A percentile compares a stretch with the other conserved stretches of the same genome.
Evolutionary conservation across 2,329 filamentous ascomycete species (phyloP).

Genomic region (Penicillium sp.): DNA sequence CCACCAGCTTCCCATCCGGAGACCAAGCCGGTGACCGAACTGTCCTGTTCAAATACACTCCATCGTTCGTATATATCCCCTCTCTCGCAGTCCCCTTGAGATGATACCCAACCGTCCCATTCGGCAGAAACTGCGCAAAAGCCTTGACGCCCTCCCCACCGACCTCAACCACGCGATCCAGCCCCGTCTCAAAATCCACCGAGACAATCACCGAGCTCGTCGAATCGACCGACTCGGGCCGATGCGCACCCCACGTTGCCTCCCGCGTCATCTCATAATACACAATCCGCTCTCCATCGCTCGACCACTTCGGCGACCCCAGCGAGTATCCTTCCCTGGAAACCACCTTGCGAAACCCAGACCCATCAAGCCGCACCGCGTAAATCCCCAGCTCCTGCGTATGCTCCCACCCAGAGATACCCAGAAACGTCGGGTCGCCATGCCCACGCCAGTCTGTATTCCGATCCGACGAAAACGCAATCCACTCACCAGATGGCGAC

Average conservation of each 20-base stretch:
- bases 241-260: constrained; percentile 46
- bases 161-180: constrained; percentile 37
- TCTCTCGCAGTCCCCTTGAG: constrained; percentile 28
- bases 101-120: constrained; percentile 32
- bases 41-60: constrained; percentile 16
- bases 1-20: constrained; percentile 33
- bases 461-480: constrained; percentile 49
- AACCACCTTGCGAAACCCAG: constrained; percentile 42
- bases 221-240: constrained; percentile 22
- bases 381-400: constrained; percentile 50
- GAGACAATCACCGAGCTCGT: constrained; percentile 32
- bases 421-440: constrained; percentile 32
- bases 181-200: constrained; percentile 48
- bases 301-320: constrained; percentile 46
- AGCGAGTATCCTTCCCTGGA: constrained; percentile 42
- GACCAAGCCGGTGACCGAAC: constrained; percentile 39
- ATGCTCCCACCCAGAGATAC: constrained; percentile 48
- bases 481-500: constrained; percentile 50
- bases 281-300: constrained; percentile 41
- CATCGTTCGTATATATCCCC: constrained; percentile 36
- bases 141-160: constrained; percentile 37
- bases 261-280: constrained; percentile 49
- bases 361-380: constrained; percentile 43
- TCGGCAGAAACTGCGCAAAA: constrained; percentile 38
- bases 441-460: constrained; percentile 51